Base-by-base conservation (phyloP, 345 rosid species). In the Abelmoschus esculentus region DNA sequence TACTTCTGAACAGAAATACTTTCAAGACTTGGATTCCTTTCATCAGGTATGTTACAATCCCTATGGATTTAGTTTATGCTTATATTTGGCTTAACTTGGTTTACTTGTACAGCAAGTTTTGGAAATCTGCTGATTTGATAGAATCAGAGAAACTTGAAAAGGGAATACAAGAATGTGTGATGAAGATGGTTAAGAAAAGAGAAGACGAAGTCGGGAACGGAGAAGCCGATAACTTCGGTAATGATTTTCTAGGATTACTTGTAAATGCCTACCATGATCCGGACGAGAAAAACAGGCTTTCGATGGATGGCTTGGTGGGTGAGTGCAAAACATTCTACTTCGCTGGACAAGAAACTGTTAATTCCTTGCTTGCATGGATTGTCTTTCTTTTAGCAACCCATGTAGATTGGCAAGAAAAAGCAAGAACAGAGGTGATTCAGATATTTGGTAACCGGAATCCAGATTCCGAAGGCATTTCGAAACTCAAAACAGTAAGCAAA, bases 341-440 rank as follows among this genome's bases (percentile, higher is more conserved):
- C 50, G 84, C 70, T 17, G 80, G 85, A 34, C 84, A 77, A 1
- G 85, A 78, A 66, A 81, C 82, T 7, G 72, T 79, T 0, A 11
- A 67, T 49, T 65, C 75, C 67, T 49, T 66, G 50, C 86, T 85
- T 14, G 19, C 80, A 2, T 82, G 86, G 87, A 69, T 73, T 1
- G 28, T 73, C 67, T 34, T 81, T 32, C 84, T 83, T 74, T 73
- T 83, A 6, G 89, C 85, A 36, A 50, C 62, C 34, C 71, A 74
- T 60, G 10, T 67, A 13, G 82, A 83, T n/a, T 83, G 85, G 86
- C 89, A 83, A 53, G 85, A 81, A 2, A 72, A 74, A 54, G 85
- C 72, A 13, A 79, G 85, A 54, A 58, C 62, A 6, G 81, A 81
- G 61, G 82, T 53, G 57, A 7, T 53, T 7, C 26, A 53, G 4